Conservation (phyloP, 768 basidiomycete genomes). For the Lentinula sp. region DNA sequence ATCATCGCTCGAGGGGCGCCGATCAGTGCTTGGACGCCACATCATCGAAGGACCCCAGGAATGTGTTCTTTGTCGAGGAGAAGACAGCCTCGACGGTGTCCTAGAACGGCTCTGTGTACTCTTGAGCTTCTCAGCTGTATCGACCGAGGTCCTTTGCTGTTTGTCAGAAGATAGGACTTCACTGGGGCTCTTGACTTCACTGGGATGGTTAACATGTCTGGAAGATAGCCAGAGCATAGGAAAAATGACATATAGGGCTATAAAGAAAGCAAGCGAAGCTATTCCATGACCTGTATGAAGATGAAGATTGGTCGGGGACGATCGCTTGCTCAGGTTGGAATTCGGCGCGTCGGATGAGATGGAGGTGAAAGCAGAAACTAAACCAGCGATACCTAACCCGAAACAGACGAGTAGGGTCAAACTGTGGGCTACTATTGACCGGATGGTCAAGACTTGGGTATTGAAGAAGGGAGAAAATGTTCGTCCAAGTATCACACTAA, state of each 20-base stretch:
- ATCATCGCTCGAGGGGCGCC: slow-evolving; percentile 37
- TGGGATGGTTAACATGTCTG: slow-evolving; percentile 13
- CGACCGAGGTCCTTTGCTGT: slow-evolving; percentile 16
- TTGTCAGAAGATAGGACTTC: slow-evolving; percentile 11
- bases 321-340: slow-evolving; percentile 23
- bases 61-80: slow-evolving; percentile 38
- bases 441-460: slow-evolving; percentile 9
- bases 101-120: slow-evolving; percentile 26
- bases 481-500: slow-evolving; percentile 30
- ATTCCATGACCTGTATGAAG: slow-evolving; percentile 54
- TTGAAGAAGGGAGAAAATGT: slow-evolving; percentile 16
- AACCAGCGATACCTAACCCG: slow-evolving; percentile 55
- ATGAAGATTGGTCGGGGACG: slow-evolving; percentile 18
- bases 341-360: slow-evolving; percentile 28
- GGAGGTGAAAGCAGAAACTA: slow-evolving; percentile 59
- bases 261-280: slow-evolving; percentile 60
- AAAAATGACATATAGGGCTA: slow-evolving; percentile 49
- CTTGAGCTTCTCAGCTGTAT: slow-evolving; percentile 23
- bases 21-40: slow-evolving; percentile 37
- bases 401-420: slow-evolving; percentile 43
- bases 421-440: slow-evolving; percentile 20
- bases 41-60: slow-evolving; percentile 43
- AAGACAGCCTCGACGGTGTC: slow-evolving; percentile 34
- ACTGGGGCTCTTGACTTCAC: background rate
- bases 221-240: slow-evolving; percentile 34